Base-by-base conservation (phyloP, 345 rosid species). In the Psidium guajava region DNA sequence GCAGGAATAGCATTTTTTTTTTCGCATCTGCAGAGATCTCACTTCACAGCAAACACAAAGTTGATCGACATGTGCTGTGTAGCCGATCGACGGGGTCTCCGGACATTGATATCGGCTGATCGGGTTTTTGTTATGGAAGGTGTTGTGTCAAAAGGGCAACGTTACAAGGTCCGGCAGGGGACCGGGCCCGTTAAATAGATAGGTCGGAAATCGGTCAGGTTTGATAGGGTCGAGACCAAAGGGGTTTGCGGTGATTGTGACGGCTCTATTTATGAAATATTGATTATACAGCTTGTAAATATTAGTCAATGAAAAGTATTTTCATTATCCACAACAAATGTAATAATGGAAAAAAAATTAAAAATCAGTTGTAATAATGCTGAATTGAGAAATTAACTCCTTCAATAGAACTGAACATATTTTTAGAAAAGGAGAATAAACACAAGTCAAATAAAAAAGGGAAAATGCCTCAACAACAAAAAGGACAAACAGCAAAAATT, bases 281-380 rank as follows among this genome's bases (percentile, higher is more conserved):
- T 12, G 14, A 58, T 58, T 27, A n/a, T n/a, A n/a, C 12, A 12
- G 6, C 27, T 12, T n/a, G 12, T 7, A 27, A n/a, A n/a, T 5
- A n/a, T n/a, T n/a, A n/a, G 36, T n/a, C 7, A 12, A 12, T 0
- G 6, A 0, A n/a, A 58, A 58, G n/a, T 58, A 5, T n/a, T 12
- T 58, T 58, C 28, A 58, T 58, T n/a, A 58, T 6, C 7, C 27
- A 58, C 16, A 58, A n/a, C 2, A 58, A 0, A n/a, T 13, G 3
- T 42, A 49, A 49, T 49, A 58, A 58, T 12, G 6, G 13, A 56
- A 56, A 49, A 10, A 10, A 49, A 49, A 49, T 49, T 49, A n/a
- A 49, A 49, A 9, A 11, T 49, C 51, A 49, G 51, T 42, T 3
- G 44, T 42, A 42, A 49, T 11, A 49, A 49, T 13, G 11, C 11